phyloP scores from a whole-genome alignment of 1,284 basidiomycete species.

The Coniferiporia weirii region DNA sequence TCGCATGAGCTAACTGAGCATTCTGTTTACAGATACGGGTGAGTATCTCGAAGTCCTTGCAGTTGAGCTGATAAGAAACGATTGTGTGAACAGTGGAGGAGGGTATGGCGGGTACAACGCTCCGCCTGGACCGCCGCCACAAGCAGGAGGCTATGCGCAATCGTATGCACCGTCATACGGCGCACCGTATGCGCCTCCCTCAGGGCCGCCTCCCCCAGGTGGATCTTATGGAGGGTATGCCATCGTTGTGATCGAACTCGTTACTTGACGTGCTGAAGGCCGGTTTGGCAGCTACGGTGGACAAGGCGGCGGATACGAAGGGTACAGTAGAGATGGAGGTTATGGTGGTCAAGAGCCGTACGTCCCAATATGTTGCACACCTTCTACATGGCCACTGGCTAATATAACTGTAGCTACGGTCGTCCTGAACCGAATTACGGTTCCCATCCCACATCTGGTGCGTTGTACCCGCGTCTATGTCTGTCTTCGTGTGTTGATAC shows the following conservation, averaged over 20 bases:
- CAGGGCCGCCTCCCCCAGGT: slow-evolving; percentile 13
- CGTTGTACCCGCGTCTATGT: slow-evolving; percentile 11
- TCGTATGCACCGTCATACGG: slow-evolving; percentile 19
- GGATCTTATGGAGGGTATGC: not conserved
- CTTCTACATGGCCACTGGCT: too few relatives aligned
- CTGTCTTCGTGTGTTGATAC: not conserved
- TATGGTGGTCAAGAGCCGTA: not conserved
- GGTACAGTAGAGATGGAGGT: not conserved
- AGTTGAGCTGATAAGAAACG: not conserved
- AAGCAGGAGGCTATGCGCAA: slow-evolving; percentile 33
- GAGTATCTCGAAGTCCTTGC: not conserved
- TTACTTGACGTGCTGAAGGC: not conserved
- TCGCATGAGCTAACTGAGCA: not conserved
- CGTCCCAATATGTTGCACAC: not conserved
- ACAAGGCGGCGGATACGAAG: slow-evolving; percentile 18
- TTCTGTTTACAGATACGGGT: not conserved
- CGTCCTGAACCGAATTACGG: slow-evolving; percentile 18
- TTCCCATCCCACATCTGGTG: slow-evolving; percentile 16
- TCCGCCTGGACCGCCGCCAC: slow-evolving; percentile 25
- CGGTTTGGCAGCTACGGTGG: not conserved
- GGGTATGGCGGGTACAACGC: slow-evolving; percentile 11
- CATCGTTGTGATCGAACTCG: too few relatives aligned
- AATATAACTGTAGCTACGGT: too few relatives aligned
- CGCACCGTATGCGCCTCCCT: slow-evolving; percentile 19
- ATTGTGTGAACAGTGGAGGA: slow-evolving; percentile 15